phyloP scores from a whole-genome alignment of 805 yeast species.

The Starmerella stigmatis region DNA sequence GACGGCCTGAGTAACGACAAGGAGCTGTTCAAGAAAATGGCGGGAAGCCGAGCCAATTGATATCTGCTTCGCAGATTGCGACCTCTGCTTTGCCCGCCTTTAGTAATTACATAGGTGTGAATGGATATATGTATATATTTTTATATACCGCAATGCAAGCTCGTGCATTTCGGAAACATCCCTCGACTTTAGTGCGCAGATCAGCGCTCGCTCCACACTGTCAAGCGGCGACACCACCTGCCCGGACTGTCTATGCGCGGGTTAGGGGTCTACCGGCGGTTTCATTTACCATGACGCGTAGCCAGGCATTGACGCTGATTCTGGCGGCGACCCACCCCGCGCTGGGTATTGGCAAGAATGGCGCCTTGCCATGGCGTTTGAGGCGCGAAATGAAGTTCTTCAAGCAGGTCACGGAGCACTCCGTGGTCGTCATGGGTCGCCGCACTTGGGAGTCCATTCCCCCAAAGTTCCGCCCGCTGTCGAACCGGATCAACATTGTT shows the following conservation, averaged over 20 bases:
- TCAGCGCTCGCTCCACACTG: too few relatives aligned
- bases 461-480: slow-evolving; percentile 66
- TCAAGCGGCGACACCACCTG: too few relatives aligned
- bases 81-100: too few relatives aligned
- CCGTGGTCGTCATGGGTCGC: slow-evolving; percentile 80
- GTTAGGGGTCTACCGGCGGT: not conserved
- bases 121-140: too few relatives aligned
- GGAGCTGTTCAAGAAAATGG: not conserved
- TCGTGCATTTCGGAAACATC: too few relatives aligned
- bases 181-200: too few relatives aligned
- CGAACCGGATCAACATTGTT: slow-evolving; percentile 62
- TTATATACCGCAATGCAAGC: too few relatives aligned
- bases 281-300: slow-evolving; percentile 2
- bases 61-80: too few relatives aligned
- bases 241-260: not conserved
- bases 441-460: slow-evolving; percentile 96
- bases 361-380: slow-evolving; percentile 79
- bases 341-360: slow-evolving; percentile 75
- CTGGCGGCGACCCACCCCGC: slow-evolving; percentile 80
- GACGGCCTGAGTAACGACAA: not conserved
- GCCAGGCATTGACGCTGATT: slow-evolving; percentile 41
- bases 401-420: slow-evolving; percentile 52
- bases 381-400: slow-evolving; percentile 79
- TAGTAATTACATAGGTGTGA: too few relatives aligned
- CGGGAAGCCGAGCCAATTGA: too few relatives aligned